phyloP scores from a whole-genome alignment of 2,329 filamentous ascomycete genomes.

The Fusarium sp. region DNA sequence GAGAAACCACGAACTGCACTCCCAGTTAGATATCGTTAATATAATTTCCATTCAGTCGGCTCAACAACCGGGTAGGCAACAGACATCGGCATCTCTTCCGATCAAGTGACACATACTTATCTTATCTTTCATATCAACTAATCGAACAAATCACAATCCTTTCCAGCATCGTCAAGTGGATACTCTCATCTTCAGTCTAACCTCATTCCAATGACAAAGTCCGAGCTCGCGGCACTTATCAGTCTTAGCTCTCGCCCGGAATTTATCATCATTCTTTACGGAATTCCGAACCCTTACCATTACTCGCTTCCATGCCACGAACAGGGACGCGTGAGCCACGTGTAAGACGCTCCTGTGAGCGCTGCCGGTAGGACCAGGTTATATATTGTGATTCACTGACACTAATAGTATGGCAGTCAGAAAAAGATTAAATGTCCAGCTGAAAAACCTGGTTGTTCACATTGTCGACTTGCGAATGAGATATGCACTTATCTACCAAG shows the following conservation, averaged over 20 bases:
- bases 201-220: neutral
- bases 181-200: neutral
- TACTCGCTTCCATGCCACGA: constrained; percentile 7
- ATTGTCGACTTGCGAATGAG: constrained; percentile 33
- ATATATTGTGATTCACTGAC: no score
- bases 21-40: no score
- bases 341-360: constrained; percentile 41
- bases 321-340: constrained; percentile 11
- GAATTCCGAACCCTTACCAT: constrained; percentile 8
- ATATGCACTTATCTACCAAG: constrained; percentile 38
- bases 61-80: neutral
- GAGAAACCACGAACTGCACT: no score
- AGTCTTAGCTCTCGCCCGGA: constrained; percentile 1
- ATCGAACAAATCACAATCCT: neutral
- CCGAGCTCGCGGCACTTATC: neutral
- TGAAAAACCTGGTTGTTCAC: constrained; percentile 41
- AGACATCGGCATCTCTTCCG: constrained; percentile 4
- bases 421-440: constrained; percentile 44
- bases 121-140: neutral
- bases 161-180: neutral
- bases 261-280: neutral
- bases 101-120: constrained; percentile 17
- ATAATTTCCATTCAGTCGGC: neutral
- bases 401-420: constrained; percentile 7
- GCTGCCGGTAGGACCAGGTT: constrained; percentile 20